A percentile compares a stretch with the other conserved stretches of the same genome.
These are phyloP conservation scores for Sphagnum tenellum DNA, from an alignment of 225 moss, liverwort and hornwort species.

Conservation along the genomic window DNA sequence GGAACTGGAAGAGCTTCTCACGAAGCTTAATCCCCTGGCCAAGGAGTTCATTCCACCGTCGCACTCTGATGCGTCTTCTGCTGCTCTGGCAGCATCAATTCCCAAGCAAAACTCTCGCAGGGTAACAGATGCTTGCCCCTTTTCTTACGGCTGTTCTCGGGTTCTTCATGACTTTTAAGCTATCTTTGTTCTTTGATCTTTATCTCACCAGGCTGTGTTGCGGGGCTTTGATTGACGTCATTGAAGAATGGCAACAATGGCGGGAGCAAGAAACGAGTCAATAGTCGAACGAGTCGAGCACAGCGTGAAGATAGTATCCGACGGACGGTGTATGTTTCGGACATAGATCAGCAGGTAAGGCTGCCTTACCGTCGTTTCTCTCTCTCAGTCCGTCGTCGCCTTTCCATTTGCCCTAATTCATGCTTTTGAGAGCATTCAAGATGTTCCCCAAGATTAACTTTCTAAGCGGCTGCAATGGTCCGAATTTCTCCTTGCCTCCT, in stretches of 20 bases:
- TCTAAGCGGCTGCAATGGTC: no score
- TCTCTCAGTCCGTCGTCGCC: no score
- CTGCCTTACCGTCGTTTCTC: no score
- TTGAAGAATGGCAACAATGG: conserved; percentile 86
- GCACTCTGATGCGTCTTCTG: conserved; percentile 41
- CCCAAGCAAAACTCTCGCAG: conserved; percentile 64
- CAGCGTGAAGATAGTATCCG: conserved; percentile 97
- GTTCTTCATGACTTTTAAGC: no score
- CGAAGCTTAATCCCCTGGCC: conserved; percentile 88
- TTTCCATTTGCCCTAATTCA: no score
- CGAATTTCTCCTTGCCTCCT: no score
- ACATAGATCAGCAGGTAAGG: conserved; percentile 91
- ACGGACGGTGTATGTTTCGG: conserved; percentile 87
- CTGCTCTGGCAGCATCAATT: conserved; percentile 31
- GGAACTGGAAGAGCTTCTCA: conserved; percentile 82
- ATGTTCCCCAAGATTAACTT: no score
- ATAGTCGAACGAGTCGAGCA: conserved; percentile 80
- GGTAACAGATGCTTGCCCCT: conserved; percentile 29
- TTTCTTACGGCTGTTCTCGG: no score
- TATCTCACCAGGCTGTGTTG: no score
- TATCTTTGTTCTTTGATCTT: no score
- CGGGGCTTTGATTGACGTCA: no score
- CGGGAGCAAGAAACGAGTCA: conserved; percentile 68
- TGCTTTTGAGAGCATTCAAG: no score
- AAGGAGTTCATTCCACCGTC: conserved; percentile 88